Base-by-base conservation (phyloP, 169 alveolate genomes). In the Toxoplasma gondii region DNA sequence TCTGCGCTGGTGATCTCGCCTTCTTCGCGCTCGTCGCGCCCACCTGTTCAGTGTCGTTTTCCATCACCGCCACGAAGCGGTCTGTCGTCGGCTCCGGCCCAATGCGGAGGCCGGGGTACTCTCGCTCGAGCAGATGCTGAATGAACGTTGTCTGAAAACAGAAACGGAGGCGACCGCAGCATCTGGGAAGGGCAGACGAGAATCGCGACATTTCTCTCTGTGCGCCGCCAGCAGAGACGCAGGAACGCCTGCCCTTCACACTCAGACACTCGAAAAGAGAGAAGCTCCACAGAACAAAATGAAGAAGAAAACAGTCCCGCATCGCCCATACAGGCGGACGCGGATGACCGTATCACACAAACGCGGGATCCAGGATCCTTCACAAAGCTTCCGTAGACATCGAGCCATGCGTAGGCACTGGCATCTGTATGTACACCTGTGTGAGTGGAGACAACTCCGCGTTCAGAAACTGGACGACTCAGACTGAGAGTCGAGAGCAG, bases 11-110 rank as follows among this genome's bases (percentile, higher is more conserved):
- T 69, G 39, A 2, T 12, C 12, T 49, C 58, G 58, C 58, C 12
- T 49, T 49, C 58, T 64, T 4, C 31, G 9, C 74, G 7, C 74
- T 64, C 74, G 7, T 31, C 58, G 12, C 24, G 44, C 24, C 31
- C 67, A 96, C 95, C 64, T 94, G 98, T 45, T 93, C 97, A 38
- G 91, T 92, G 43, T 86, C 92, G 34, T 96, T 96, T 45, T 97
- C 96, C 96, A 95, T 93, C 31, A 97, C 97, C 64, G 97, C 97
- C 34, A 96, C 97, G 87, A 97, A 97, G 88, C 96, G 96, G 94
- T 97, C 98, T 0, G 98, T 97, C 12, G 98, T 97, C 0, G 98
- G 98, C 94, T 97, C 98, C 0, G 98, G 98, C 34, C 98, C 98
- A 82, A 97, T 97, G 70, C 97, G 94, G 94, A 95, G 93, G 34